phyloP scores from a whole-genome alignment of 495 filamentous ascomycete species.

The Podospora conica region DNA sequence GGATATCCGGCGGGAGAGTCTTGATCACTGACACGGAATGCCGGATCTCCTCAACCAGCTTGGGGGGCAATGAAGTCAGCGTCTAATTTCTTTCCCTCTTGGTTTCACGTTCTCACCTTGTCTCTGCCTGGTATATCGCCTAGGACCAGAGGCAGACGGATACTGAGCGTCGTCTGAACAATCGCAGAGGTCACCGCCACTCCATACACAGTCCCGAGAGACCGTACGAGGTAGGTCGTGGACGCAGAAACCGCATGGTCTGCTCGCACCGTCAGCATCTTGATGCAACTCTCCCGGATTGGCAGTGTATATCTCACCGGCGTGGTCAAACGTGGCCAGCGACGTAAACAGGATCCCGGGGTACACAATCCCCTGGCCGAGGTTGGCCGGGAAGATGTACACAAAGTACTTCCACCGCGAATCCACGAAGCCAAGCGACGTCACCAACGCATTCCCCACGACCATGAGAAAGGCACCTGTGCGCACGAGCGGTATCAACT shows the following conservation, averaged over 20 bases:
- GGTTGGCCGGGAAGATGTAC: conserved; percentile 57
- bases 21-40: conserved; percentile 54
- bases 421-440: conserved; percentile 51
- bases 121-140: conserved; percentile 58
- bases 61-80: conserved; percentile 5
- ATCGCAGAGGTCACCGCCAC: conserved; percentile 58
- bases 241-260: conserved; percentile 62
- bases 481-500: conserved; percentile 49
- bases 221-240: conserved; percentile 57
- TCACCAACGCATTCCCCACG: conserved; percentile 52
- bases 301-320: conserved; percentile 37
- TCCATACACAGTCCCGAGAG: conserved; percentile 58
- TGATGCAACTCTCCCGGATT: neutral
- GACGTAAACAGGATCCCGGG: conserved; percentile 58
- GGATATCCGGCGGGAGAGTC: conserved; percentile 50
- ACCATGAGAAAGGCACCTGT: conserved; percentile 53
- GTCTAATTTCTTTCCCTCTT: conserved; percentile 15
- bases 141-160: conserved; percentile 51
- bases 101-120: conserved; percentile 46
- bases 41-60: conserved; percentile 56
- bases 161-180: conserved; percentile 56
- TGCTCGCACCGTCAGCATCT: conserved; percentile 16
- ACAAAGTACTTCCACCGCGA: conserved; percentile 56
- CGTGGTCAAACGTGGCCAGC: conserved; percentile 56
- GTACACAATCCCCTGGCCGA: conserved; percentile 60